Evolutionary conservation across 2,329 filamentous ascomycete species (phyloP).

Genomic region (Seiridium cupressi): DNA sequence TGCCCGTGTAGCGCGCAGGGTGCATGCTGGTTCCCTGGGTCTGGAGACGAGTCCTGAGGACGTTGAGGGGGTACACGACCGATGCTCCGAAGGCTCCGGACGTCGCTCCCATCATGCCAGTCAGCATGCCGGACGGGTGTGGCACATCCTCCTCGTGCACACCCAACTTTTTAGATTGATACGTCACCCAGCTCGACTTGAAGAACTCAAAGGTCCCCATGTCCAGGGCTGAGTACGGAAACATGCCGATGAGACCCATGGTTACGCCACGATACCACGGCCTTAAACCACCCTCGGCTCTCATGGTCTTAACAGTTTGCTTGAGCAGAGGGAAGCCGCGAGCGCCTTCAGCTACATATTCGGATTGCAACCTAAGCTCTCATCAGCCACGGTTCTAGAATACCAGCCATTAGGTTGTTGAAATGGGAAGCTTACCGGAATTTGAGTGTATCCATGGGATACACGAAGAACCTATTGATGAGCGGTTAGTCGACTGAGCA

Average conservation of each 20-base stretch:
- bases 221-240: constrained; percentile 96
- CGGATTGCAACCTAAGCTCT: constrained; percentile 81
- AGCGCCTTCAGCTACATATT: constrained; percentile 82
- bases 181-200: constrained; percentile 70
- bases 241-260: constrained; percentile 94
- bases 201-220: constrained; percentile 93
- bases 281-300: constrained; percentile 67
- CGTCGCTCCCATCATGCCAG: constrained; percentile 84
- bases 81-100: constrained; percentile 90
- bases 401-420: not conserved
- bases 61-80: constrained; percentile 93
- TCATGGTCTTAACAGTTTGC: constrained; percentile 85
- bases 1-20: constrained; percentile 84
- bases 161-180: constrained; percentile 66
- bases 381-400: constrained; percentile 14
- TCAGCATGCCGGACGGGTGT: constrained; percentile 75
- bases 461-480: constrained; percentile 73
- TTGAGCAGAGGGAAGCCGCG: constrained; percentile 80
- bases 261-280: constrained; percentile 89
- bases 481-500: constrained; percentile 18
- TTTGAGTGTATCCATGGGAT: constrained; percentile 84
- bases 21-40: constrained; percentile 94
- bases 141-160: constrained; percentile 78
- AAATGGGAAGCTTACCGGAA: constrained; percentile 42
- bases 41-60: constrained; percentile 87